These are phyloP conservation scores for Dunaliella sp. DNA, from an alignment of 139 green algal species.

Conservation along the genomic window DNA sequence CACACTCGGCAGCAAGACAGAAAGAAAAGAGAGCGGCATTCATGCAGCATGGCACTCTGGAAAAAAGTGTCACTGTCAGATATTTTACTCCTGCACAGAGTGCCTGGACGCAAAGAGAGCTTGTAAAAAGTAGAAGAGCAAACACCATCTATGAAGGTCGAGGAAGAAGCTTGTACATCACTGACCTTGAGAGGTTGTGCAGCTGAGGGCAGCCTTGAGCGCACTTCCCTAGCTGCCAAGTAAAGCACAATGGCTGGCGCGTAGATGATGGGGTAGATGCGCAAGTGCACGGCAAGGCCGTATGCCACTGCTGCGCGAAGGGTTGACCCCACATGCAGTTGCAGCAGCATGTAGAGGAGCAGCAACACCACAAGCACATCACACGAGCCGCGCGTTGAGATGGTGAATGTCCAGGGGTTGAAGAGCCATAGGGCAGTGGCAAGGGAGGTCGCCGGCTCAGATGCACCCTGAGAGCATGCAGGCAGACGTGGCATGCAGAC, in stretches of 20 bases:
- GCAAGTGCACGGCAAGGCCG: conserved; percentile 86
- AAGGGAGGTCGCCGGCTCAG: not conserved
- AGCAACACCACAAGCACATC: conserved; percentile 79
- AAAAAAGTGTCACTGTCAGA: no score
- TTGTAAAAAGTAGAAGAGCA: no score
- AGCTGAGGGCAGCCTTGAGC: not conserved
- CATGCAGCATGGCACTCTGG: no score
- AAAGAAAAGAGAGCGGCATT: no score
- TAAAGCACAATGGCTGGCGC: conserved; percentile 66
- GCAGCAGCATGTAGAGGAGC: conserved; percentile 68
- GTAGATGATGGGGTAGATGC: conserved; percentile 92
- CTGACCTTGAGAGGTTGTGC: no score
- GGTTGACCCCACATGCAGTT: conserved; percentile 31
- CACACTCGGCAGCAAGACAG: no score
- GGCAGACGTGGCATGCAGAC: no score
- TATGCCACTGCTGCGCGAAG: conserved; percentile 57
- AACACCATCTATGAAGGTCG: no score
- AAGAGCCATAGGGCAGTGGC: conserved; percentile 80
- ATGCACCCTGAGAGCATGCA: no score
- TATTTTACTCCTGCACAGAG: no score
- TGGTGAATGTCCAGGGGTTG: conserved; percentile 90
- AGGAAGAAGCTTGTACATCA: no score
- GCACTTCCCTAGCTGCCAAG: conserved; percentile 24
- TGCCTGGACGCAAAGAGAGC: no score
- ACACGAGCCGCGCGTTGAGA: conserved; percentile 88